These are phyloP conservation scores for Suaeda aralocaspica DNA, from an alignment of 148 eudicot species.

Conservation along the genomic window DNA sequence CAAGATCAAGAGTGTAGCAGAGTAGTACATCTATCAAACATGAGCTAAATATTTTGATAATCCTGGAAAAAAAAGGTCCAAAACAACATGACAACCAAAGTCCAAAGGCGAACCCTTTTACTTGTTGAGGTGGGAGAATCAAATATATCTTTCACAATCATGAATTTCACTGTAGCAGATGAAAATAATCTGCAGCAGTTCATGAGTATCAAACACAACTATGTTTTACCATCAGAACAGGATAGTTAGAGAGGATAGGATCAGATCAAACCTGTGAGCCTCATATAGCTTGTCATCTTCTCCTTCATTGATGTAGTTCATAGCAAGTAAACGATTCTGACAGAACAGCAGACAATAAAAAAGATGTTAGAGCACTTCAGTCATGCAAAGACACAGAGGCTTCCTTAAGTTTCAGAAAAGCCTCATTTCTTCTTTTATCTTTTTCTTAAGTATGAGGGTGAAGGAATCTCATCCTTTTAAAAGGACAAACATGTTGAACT, in stretches of 20 bases:
- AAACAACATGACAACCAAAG: too few relatives aligned
- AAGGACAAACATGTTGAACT: neutral
- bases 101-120: too few relatives aligned
- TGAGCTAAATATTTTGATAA: too few relatives aligned
- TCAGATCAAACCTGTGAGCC: slow-evolving; percentile 73
- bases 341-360: slow-evolving; percentile 20
- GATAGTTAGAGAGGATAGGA: neutral
- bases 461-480: neutral
- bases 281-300: slow-evolving; percentile 75
- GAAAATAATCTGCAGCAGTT: too few relatives aligned
- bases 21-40: too few relatives aligned
- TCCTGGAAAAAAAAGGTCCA: too few relatives aligned
- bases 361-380: neutral
- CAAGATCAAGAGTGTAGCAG: too few relatives aligned
- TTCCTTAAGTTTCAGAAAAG: neutral
- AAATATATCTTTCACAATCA: too few relatives aligned
- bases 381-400: slow-evolving; percentile 10
- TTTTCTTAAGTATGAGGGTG: neutral
- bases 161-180: too few relatives aligned
- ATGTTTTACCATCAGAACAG: slow-evolving; percentile 3
- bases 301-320: slow-evolving; percentile 98
- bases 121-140: too few relatives aligned
- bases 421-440: neutral
- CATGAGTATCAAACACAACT: neutral
- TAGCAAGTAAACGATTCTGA: slow-evolving; percentile 96